Conservation (phyloP, 306 rosid genomes). For the Begonia masoniana region DNA sequence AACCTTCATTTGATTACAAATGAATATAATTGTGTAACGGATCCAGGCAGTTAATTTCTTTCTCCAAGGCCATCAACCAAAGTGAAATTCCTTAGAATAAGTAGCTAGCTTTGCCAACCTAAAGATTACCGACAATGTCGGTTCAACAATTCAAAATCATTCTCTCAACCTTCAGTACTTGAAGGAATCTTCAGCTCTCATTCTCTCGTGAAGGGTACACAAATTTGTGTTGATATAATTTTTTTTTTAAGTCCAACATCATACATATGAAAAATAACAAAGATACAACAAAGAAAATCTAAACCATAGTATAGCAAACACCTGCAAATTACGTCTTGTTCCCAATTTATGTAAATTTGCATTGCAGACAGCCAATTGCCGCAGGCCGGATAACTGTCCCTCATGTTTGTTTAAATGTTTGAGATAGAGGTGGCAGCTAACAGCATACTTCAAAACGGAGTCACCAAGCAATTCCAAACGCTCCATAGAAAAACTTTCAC, state of each 20-base stretch:
- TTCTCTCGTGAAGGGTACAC: not conserved
- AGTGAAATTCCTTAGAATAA: too few relatives aligned
- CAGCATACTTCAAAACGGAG: conserved; percentile 71
- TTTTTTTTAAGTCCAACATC: not conserved
- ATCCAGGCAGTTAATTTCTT: too few relatives aligned
- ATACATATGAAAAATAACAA: conserved; percentile 1
- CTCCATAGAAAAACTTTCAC: conserved; percentile 76
- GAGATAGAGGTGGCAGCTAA: conserved; percentile 77
- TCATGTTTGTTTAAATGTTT: conserved; percentile 65
- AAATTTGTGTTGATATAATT: too few relatives aligned
- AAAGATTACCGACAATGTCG: too few relatives aligned
- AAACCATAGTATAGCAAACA: conserved; percentile 6
- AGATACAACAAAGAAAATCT: not conserved
- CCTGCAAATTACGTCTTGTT: conserved; percentile 60
- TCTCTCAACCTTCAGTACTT: too few relatives aligned
- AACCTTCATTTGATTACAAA: too few relatives aligned
- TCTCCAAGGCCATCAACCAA: too few relatives aligned
- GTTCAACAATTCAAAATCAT: too few relatives aligned
- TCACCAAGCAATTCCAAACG: conserved; percentile 97
- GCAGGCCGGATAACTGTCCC: conserved; percentile 53
- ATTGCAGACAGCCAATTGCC: conserved; percentile 44
- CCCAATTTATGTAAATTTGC: conserved; percentile 64
- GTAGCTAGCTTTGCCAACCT: too few relatives aligned
- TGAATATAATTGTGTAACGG: too few relatives aligned
- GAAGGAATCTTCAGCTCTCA: too few relatives aligned